phyloP scores from a whole-genome alignment of 352 stramenopile species.

The Phytophthora citricola region DNA sequence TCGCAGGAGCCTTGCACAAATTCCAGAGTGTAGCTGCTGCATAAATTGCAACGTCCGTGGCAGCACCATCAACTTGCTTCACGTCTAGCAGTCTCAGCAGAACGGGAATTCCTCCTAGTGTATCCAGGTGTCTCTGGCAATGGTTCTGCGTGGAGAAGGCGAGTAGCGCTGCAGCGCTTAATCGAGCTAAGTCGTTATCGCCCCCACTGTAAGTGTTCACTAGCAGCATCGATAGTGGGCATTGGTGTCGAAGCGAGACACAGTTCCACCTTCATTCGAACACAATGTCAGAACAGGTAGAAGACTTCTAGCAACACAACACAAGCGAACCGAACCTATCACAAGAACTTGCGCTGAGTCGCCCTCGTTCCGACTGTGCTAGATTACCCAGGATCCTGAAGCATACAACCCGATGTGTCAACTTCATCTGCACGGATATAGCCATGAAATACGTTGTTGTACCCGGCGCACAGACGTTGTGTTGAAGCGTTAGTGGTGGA shows the following conservation, averaged over 20 bases:
- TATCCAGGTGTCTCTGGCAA: conserved; percentile 75
- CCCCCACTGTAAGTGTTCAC: conserved; percentile 31
- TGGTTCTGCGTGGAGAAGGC: conserved; percentile 76
- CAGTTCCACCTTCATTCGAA: conserved; percentile 57
- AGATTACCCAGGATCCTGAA: conserved; percentile 72
- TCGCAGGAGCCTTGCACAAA: conserved; percentile 63
- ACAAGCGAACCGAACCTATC: conserved; percentile 38
- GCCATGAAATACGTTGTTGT: not conserved
- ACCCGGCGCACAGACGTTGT: conserved; percentile 47
- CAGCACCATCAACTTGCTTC: conserved; percentile 16
- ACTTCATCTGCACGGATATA: too few relatives aligned
- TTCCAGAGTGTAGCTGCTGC: conserved; percentile 71
- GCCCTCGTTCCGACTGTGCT: conserved; percentile 53
- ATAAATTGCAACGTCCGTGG: conserved; percentile 55
- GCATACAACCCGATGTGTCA: not conserved
- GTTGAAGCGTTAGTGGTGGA: conserved; percentile 17
- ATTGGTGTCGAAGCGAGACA: conserved; percentile 75
- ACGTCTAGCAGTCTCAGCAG: conserved; percentile 59
- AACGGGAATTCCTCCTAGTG: conserved; percentile 46
- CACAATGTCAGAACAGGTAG: too few relatives aligned
- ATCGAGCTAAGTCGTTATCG: conserved; percentile 43
- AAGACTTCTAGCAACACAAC: not conserved
- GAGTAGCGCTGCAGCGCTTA: conserved; percentile 62
- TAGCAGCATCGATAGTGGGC: conserved; percentile 66
- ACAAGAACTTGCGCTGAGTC: conserved; percentile 70